phyloP scores from a whole-genome alignment of 2,329 filamentous ascomycete genomes.

The Beauveria bassiana region DNA sequence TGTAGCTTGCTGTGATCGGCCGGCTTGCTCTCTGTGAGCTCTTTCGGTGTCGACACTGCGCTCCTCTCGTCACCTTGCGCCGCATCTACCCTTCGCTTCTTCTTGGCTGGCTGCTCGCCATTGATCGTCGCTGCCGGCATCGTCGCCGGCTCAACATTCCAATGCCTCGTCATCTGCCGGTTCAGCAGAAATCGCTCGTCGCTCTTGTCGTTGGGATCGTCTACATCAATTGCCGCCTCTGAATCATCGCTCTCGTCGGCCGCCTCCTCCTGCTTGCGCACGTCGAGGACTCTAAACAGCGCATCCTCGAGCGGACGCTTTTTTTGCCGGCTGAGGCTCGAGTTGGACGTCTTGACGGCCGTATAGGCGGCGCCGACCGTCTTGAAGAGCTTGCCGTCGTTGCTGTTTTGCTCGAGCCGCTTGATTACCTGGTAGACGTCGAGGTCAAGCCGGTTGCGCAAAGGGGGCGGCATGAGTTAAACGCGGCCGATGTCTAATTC shows the following conservation, averaged over 20 bases:
- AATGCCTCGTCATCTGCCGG: constrained; percentile 33
- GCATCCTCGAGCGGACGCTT: constrained; percentile 77
- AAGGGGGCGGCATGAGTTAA: background rate
- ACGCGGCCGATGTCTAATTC: background rate
- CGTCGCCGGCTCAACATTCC: constrained; percentile 22
- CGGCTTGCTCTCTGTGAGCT: background rate
- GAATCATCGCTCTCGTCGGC: constrained; percentile 44
- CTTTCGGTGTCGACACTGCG: background rate
- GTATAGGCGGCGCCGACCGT: constrained; percentile 63
- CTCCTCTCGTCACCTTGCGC: constrained; percentile 17
- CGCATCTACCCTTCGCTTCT: constrained; percentile 24
- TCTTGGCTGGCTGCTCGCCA: constrained; percentile 23
- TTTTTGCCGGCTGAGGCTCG: constrained; percentile 72
- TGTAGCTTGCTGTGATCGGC: constrained; percentile 1
- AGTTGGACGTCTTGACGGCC: constrained; percentile 77
- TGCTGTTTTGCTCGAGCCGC: constrained; percentile 61
- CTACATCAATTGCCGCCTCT: constrained; percentile 42
- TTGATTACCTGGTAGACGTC: constrained; percentile 74
- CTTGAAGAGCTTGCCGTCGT: constrained; percentile 37
- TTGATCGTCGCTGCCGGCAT: background rate
- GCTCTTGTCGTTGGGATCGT: constrained; percentile 24
- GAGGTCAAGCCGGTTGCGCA: constrained; percentile 41
- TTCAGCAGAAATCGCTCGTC: constrained; percentile 34
- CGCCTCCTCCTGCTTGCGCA: constrained; percentile 57
- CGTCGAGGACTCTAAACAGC: constrained; percentile 72